Conservation (phyloP, 176 grass and related monocot genomes). For the bread wheat (Triticum aestivum) region DNA sequence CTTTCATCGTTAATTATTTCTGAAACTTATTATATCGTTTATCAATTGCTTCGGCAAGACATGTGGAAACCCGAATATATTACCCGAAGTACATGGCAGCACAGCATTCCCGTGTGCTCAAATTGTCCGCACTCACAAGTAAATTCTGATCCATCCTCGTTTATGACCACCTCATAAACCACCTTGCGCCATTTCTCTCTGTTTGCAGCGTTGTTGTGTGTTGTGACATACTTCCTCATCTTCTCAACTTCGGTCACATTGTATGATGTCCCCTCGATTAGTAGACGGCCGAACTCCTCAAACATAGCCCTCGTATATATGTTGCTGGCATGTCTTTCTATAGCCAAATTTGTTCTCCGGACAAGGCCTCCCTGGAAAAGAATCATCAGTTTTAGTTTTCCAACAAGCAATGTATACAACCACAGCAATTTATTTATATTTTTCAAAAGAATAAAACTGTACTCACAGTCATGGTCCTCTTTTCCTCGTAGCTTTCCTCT, state of each 20-base stretch:
- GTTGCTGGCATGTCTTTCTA: background rate
- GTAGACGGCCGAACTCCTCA: background rate
- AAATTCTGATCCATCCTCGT: too few species aligned
- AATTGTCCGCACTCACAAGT: too few species aligned
- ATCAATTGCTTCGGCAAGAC: too few species aligned
- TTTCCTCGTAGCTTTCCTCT: background rate
- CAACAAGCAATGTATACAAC: too few species aligned
- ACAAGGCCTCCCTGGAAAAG: background rate
- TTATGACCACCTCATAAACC: background rate
- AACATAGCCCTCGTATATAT: background rate
- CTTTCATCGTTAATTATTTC: too few species aligned
- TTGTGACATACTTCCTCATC: background rate
- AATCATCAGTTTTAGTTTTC: too few species aligned
- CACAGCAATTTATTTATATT: too few species aligned
- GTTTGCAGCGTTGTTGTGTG: background rate
- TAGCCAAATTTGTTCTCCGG: background rate
- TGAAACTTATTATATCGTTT: too few species aligned
- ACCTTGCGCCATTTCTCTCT: background rate
- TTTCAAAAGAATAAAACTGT: background rate
- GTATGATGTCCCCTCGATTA: background rate
- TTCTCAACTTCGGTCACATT: background rate
- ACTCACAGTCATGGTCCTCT: background rate
- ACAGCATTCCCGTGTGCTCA: too few species aligned
- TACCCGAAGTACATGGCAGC: too few species aligned
- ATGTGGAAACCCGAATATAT: too few species aligned